phyloP scores from a whole-genome alignment of 2,329 filamentous ascomycete species.

The Cadophora luteo-olivacea region DNA sequence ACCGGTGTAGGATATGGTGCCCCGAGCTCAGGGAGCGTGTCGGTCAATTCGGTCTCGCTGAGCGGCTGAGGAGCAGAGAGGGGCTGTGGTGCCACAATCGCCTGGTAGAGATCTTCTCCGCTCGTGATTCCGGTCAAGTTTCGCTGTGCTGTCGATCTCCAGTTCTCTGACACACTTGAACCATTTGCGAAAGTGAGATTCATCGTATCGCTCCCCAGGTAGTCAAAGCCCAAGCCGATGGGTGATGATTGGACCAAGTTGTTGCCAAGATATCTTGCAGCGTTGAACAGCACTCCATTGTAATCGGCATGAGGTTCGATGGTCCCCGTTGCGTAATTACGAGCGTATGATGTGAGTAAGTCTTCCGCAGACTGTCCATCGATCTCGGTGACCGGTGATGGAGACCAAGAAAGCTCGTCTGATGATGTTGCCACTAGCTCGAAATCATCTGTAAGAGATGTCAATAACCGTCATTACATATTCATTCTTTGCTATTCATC shows the following conservation, averaged over 20 bases:
- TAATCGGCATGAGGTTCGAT: conserved; percentile 47
- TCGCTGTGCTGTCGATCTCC: conserved; percentile 39
- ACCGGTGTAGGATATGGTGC: conserved; percentile 30
- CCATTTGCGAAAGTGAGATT: conserved; percentile 48
- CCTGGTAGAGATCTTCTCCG: conserved; percentile 29
- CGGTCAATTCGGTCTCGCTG: not conserved
- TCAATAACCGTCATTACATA: not conserved
- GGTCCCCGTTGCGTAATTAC: conserved; percentile 29
- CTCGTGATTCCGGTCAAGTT: conserved; percentile 34
- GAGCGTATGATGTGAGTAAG: conserved; percentile 53
- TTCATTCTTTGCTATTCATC: too few relatives aligned
- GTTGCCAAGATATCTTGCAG: conserved; percentile 6
- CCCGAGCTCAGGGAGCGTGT: conserved; percentile 12
- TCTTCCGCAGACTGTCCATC: conserved; percentile 58
- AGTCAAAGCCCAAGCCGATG: conserved; percentile 42
- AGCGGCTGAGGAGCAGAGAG: not conserved
- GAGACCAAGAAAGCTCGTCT: conserved; percentile 34
- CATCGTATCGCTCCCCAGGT: conserved; percentile 40
- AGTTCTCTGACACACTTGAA: conserved; percentile 40
- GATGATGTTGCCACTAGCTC: conserved; percentile 12
- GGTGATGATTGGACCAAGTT: conserved; percentile 32
- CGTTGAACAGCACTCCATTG: conserved; percentile 46
- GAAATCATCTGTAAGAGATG: conserved; percentile 23
- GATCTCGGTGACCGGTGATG: conserved; percentile 58
- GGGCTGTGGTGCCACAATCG: conserved; percentile 22